These are phyloP conservation scores for Aspergillus nanangensis DNA, from an alignment of 495 filamentous ascomycete species.

Conservation along the genomic window DNA sequence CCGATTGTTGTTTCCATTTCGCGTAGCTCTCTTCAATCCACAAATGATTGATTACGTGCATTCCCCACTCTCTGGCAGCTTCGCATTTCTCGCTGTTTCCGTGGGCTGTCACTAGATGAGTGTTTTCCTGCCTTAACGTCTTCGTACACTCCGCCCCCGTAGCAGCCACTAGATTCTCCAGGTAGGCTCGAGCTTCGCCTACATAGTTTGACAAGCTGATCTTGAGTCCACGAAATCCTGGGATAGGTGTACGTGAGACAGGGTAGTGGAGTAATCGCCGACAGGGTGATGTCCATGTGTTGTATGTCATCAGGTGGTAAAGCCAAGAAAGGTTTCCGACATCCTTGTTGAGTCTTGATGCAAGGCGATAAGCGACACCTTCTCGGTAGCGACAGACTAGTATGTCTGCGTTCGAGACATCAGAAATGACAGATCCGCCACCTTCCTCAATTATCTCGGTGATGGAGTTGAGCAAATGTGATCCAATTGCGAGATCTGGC, in stretches of 20 bases:
- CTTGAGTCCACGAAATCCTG: slow-evolving; percentile 67
- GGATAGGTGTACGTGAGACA: slow-evolving; percentile 64
- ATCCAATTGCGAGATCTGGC: slow-evolving; percentile 65
- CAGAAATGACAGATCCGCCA: slow-evolving; percentile 62
- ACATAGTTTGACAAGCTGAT: slow-evolving; percentile 95
- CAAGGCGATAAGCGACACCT: slow-evolving; percentile 69
- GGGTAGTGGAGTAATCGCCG: slow-evolving; percentile 86
- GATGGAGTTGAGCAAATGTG: slow-evolving; percentile 61
- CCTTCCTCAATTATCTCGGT: slow-evolving; percentile 62
- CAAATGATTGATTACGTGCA: slow-evolving; percentile 86
- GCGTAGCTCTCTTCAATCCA: slow-evolving; percentile 98
- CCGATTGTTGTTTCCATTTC: slow-evolving; percentile 64
- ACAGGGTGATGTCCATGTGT: slow-evolving; percentile 80
- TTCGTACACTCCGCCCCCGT: slow-evolving; percentile 85
- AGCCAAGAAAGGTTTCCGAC: slow-evolving; percentile 94
- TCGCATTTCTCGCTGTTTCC: slow-evolving; percentile 83
- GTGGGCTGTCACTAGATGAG: slow-evolving; percentile 90
- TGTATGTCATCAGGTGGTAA: slow-evolving; percentile 82
- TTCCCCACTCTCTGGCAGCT: slow-evolving; percentile 87
- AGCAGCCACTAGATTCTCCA: slow-evolving; percentile 85
- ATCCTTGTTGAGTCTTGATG: slow-evolving; percentile 68
- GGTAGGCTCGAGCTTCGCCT: slow-evolving; percentile 86
- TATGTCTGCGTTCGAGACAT: slow-evolving; percentile 68
- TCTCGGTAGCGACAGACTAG: slow-evolving; percentile 86
- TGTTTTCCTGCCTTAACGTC: slow-evolving; percentile 89